Base-by-base conservation (phyloP, 106 monocot species). In the Iris macrosiphon region DNA sequence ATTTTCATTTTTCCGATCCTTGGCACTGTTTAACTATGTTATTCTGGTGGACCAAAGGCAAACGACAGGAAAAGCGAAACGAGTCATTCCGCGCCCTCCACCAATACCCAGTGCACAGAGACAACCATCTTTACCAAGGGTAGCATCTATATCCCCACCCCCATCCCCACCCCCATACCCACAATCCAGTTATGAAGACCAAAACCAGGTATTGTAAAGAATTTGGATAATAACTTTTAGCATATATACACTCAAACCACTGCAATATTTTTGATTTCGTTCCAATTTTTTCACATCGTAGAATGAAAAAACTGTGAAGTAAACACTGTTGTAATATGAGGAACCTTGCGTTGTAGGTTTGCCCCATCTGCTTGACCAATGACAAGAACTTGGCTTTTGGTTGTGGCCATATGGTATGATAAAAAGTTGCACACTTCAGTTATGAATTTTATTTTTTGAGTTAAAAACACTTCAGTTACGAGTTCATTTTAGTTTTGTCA, bases 321-420 rank as follows among this genome's bases (percentile, higher is more conserved):
- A 44, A 44, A 44, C 2, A 11, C 20, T 2, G 3, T 17, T 44
- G 19, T 9, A n/a, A 1, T 15, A 22, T 45, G 20, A 29, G 16
- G 23, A 28, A 34, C 31, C 18, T 56, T 67, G 1, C 23, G 6
- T 17, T 49, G 29, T 29, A 89, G 73, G 63, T 29, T 40, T 89
- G 88, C 52, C 83, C 83, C 25, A 71, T 83, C 38, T 83, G 83
- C 59, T 66, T 74, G 61, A 74, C 83, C 31, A 83, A 74, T 54
- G 27, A 23, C 9, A 83, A 66, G 31, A 62, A 83, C 35, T 54
- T 83, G 62, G 83, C 83, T 23, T 83, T 83, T 41, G 83, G 83
- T 0, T 89, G 88, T 24, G 88, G 88, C 2, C 88, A 89, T 54
- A 83, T 59, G 76, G 88, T 89, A 53, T 67, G 50, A 31, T 15